phyloP scores from a whole-genome alignment of 768 basidiomycete genomes.

The Tremella fuciformis region DNA sequence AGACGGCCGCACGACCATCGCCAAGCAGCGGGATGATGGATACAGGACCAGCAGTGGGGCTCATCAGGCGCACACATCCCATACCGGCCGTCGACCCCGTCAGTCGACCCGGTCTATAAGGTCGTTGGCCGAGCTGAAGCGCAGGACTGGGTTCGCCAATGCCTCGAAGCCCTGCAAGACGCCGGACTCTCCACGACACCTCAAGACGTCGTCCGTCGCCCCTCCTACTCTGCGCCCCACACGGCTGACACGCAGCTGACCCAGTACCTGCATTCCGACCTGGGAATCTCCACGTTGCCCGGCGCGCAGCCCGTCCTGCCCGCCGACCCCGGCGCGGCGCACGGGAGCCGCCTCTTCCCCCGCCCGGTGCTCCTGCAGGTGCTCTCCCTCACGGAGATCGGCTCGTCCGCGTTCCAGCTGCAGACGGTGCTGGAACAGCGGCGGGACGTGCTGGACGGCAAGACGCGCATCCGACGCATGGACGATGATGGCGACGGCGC shows the following conservation, averaged over 20 bases:
- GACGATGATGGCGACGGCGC: constrained; percentile 34
- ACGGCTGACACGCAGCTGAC: constrained; percentile 51
- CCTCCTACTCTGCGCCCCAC: background rate
- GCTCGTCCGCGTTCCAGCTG: constrained; percentile 74
- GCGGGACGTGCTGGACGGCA: constrained; percentile 56
- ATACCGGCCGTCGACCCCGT: constrained; percentile 33
- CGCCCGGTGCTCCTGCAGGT: constrained; percentile 60
- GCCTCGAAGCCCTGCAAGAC: constrained; percentile 21
- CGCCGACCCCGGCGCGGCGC: constrained; percentile 19
- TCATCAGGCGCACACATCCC: constrained; percentile 25
- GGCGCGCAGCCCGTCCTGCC: constrained; percentile 15
- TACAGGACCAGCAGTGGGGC: constrained; percentile 11
- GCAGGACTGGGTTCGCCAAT: constrained; percentile 33
- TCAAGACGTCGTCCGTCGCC: constrained; percentile 22
- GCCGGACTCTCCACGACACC: constrained; percentile 15
- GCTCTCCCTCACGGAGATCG: constrained; percentile 74
- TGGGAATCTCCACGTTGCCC: constrained; percentile 38
- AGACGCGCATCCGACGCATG: constrained; percentile 42
- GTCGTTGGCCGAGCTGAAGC: constrained; percentile 2
- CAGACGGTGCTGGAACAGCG: constrained; percentile 65
- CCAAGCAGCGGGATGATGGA: constrained; percentile 23
- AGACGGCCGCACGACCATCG: background rate
- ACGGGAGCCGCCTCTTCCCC: constrained; percentile 29
- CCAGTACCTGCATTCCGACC: constrained; percentile 43
- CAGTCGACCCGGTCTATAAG: constrained; percentile 4